Conservation (phyloP, 164 flowering plant species). For the Liriodendron chinense region DNA sequence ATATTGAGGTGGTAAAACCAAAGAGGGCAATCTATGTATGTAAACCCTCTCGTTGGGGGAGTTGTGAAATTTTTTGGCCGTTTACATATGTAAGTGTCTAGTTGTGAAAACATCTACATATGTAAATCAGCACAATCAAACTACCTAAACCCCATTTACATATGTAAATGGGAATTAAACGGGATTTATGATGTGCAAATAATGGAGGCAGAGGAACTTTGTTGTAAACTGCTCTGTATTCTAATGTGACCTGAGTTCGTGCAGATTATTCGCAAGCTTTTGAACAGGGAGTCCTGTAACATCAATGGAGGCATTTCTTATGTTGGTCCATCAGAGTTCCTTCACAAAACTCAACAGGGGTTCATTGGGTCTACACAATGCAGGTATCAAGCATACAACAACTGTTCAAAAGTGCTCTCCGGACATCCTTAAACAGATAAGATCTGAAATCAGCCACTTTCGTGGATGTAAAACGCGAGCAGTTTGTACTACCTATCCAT, state of each 20-base stretch:
- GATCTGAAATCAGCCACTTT: background rate
- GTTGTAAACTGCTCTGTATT: background rate
- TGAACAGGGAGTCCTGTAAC: background rate
- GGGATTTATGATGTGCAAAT: too few species aligned
- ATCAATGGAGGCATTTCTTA: constrained; percentile 9
- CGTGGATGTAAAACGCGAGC: constrained; percentile 3
- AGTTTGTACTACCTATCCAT: constrained; percentile 1
- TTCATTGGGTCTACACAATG: background rate
- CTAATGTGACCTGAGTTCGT: background rate
- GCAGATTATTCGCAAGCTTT: constrained; percentile 8
- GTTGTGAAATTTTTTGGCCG: too few species aligned
- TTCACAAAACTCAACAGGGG: constrained; percentile 2
- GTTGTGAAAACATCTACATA: too few species aligned
- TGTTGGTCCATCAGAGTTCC: constrained; percentile 6
- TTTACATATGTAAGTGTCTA: too few species aligned
- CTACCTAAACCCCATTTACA: too few species aligned
- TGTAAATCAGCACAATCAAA: too few species aligned
- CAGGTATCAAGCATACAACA: background rate
- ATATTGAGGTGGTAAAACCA: too few species aligned
- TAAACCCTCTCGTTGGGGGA: too few species aligned
- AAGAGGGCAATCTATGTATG: too few species aligned
- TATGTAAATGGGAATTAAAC: too few species aligned
- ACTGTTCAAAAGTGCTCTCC: background rate
- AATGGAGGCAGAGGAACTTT: background rate
- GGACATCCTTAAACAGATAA: background rate